These are phyloP conservation scores for Aureobasidium sp. DNA, from an alignment of 2,329 filamentous ascomycete species.

Conservation along the genomic window DNA sequence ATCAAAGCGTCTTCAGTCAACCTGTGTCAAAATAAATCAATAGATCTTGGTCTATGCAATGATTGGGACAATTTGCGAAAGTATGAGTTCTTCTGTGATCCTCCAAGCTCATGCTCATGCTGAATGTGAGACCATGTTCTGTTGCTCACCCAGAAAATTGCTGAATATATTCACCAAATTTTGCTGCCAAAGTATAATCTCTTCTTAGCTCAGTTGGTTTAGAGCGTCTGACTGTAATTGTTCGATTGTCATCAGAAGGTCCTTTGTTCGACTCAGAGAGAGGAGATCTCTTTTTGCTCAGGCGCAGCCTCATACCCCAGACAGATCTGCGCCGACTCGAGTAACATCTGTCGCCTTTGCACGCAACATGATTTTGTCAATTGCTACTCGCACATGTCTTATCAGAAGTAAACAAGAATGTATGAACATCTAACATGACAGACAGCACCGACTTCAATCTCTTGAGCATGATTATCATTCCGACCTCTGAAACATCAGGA, in stretches of 20 bases:
- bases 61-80: not conserved
- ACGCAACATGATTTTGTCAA: not conserved
- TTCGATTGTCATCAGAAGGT: conserved; percentile 12
- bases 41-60: not conserved
- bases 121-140: too few relatives aligned
- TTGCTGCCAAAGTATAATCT: not conserved
- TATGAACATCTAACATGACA: not conserved
- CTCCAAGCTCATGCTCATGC: not conserved
- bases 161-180: not conserved
- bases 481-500: not conserved
- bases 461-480: not conserved
- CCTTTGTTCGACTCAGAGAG: conserved; percentile 16
- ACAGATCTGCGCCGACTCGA: too few relatives aligned
- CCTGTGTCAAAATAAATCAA: too few relatives aligned
- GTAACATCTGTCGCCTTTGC: too few relatives aligned
- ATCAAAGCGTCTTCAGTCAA: too few relatives aligned
- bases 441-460: not conserved
- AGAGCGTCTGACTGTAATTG: conserved; percentile 15
- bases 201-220: conserved; percentile 15
- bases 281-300: not conserved
- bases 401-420: not conserved
- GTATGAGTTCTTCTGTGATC: not conserved
- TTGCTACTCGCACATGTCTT: not conserved
- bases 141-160: not conserved
- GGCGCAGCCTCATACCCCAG: too few relatives aligned